These are phyloP conservation scores for Pichia sp. DNA, from an alignment of 1,139 yeast species.

Conservation along the genomic window DNA sequence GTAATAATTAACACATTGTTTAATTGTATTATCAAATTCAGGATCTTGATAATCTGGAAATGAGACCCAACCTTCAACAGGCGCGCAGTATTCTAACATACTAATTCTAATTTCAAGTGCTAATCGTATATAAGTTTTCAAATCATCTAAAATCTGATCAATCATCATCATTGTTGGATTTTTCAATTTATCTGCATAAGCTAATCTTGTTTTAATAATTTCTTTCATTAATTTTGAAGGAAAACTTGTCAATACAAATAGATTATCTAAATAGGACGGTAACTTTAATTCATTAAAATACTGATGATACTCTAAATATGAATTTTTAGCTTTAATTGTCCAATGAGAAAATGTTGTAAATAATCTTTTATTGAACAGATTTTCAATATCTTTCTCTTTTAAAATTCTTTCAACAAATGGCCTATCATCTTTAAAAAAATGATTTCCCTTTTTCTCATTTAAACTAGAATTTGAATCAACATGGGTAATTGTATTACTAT, in stretches of 20 bases:
- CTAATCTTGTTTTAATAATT: constrained; percentile 65
- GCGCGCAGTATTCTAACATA: constrained; percentile 56
- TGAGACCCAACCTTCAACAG: constrained; percentile 69
- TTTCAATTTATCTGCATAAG: constrained; percentile 70
- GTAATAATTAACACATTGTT: constrained; percentile 70
- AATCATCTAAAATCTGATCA: constrained; percentile 88
- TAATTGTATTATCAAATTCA: constrained; percentile 64
- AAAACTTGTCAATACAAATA: constrained; percentile 63
- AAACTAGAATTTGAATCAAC: not conserved
- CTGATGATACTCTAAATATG: constrained; percentile 58
- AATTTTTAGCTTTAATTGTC: constrained; percentile 72
- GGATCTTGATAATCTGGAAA: constrained; percentile 61
- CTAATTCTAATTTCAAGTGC: constrained; percentile 75
- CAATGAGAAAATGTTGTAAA: constrained; percentile 59
- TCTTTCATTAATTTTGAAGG: constrained; percentile 82
- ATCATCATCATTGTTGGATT: constrained; percentile 95
- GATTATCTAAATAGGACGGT: constrained; percentile 66
- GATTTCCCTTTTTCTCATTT: constrained; percentile 20
- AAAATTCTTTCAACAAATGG: constrained; percentile 80
- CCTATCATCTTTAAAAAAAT: constrained; percentile 53
- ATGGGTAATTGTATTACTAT: not conserved
- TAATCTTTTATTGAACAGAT: constrained; percentile 53
- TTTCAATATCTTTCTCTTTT: constrained; percentile 78
- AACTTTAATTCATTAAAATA: constrained; percentile 64
- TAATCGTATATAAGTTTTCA: constrained; percentile 66